Evolutionary conservation across 2,329 filamentous ascomycete genomes (phyloP).

Genomic region (Whalleya microplaca): DNA sequence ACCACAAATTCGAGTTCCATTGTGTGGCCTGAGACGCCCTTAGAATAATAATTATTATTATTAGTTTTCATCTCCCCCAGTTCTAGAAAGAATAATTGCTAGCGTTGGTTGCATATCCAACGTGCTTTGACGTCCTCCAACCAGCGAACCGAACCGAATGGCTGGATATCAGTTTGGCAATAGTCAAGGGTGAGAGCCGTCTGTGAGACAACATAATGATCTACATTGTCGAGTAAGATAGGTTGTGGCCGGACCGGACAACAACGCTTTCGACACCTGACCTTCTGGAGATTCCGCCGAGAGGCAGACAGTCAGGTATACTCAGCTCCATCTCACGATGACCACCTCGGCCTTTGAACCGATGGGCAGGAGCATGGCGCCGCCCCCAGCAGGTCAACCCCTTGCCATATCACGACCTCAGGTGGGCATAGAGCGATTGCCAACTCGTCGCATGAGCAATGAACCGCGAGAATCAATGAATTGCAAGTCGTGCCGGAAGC

Average conservation of each 20-base stretch:
- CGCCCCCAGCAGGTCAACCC: constrained; percentile 49
- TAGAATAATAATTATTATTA: constrained; percentile 32
- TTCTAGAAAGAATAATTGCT: constrained; percentile 20
- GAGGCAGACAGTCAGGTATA: constrained; percentile 1
- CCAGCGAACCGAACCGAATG: constrained; percentile 8
- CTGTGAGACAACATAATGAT: constrained; percentile 3
- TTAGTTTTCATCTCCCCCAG: constrained; percentile 21
- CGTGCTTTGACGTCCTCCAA: constrained; percentile 17
- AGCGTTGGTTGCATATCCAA: constrained; percentile 17
- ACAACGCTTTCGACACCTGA: background rate
- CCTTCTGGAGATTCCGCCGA: constrained; percentile 1
- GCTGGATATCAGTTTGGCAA: constrained; percentile 2
- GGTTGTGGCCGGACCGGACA: constrained; percentile 1
- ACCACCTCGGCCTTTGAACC: constrained; percentile 45
- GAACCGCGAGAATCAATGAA: constrained; percentile 88
- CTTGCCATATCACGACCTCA: constrained; percentile 72
- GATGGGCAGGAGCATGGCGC: constrained; percentile 46
- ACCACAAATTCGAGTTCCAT: constrained; percentile 29
- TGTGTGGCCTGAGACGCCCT: constrained; percentile 18
- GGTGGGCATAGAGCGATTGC: constrained; percentile 80
- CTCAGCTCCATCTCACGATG: constrained; percentile 36
- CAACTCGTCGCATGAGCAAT: constrained; percentile 69
- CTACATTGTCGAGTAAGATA: constrained; percentile 14
- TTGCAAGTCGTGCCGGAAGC: constrained; percentile 90
- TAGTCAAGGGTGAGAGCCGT: constrained; percentile 15